phyloP scores from a whole-genome alignment of 1,139 yeast genomes.

The Geotrichum candidum region DNA sequence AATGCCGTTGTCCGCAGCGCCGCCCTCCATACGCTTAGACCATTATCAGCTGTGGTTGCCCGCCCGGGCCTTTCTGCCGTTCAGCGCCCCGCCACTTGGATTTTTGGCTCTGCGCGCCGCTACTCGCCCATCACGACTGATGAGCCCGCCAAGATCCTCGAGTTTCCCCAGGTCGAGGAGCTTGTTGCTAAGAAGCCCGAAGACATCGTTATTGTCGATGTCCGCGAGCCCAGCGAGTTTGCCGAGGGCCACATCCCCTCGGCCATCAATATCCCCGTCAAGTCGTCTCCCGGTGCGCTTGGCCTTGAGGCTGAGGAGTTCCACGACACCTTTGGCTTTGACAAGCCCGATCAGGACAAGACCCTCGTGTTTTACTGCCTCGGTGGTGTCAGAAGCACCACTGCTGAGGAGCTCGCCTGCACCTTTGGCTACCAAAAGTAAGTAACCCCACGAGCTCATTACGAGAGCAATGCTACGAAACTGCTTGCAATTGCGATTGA shows the following conservation, averaged over 20 bases:
- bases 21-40: neutral
- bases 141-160: conserved; percentile 47
- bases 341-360: conserved; percentile 67
- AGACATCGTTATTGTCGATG: conserved; percentile 65
- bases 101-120: conserved; percentile 12
- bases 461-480: neutral
- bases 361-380: conserved; percentile 86
- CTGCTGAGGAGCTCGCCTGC: conserved; percentile 86
- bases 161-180: conserved; percentile 51
- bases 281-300: conserved; percentile 90
- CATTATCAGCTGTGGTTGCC: neutral
- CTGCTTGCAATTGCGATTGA: neutral
- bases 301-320: conserved; percentile 75
- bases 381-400: conserved; percentile 86
- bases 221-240: conserved; percentile 84
- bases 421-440: conserved; percentile 74
- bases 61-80: neutral
- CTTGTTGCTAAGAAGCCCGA: conserved; percentile 36
- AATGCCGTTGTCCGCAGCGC: neutral
- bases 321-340: conserved; percentile 70
- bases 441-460: conserved; percentile 10
- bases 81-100: neutral
- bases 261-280: conserved; percentile 83
- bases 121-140: conserved; percentile 33
- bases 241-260: conserved; percentile 68